Base-by-base conservation (phyloP, 441 rosid genomes). In the Jatropha podagrica region DNA sequence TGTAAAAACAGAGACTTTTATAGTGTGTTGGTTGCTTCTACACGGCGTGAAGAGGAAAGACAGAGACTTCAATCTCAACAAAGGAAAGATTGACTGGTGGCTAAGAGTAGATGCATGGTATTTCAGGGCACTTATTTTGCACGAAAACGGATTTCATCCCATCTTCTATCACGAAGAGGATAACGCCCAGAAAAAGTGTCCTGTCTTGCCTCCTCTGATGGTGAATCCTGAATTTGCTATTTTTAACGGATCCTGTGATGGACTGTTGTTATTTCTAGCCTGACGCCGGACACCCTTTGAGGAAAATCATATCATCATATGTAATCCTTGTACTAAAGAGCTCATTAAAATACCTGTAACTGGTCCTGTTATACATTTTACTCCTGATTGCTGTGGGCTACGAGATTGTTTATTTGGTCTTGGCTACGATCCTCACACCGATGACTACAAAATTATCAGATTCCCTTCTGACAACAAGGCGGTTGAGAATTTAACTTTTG, bases 81-180 rank as follows among this genome's bases (percentile, higher is more conserved):
- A 84, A 85, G 99, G 83, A 95, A 95, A 82, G 98, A 95, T 52
- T 98, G 99, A 4, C 82, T 95, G 73, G 97, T 95, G 48, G 96
- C 96, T 0, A 93, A 93, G 84, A 92, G 84, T 71, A 85, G 99
- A 76, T 23, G 23, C 23, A 23, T 23, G 23, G 23, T 23, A 23
- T 23, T 23, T 23, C 23, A 23, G 23, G 23, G 23, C 23, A 23
- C 23, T 23, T 23, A 23, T 23, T 23, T 23, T 23, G 23, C 32
- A 44, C 10, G 48, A 44, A 11, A 6, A 44, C 10, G 9, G 9
- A 44, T 44, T 44, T 44, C 48, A 44, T 7, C 10, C 48, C 9
- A 6, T 44, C 9, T 11, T 49, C 54, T 49, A 10, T 49, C 14
- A 13, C 8, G 54, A 49, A 49, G 54, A 49, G 3, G 54, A 13